Evolutionary conservation across 2,329 filamentous ascomycete genomes (phyloP), one percentile per base, ranked within the genome.

Genomic region (Chaetomium olivaceum): DNA sequence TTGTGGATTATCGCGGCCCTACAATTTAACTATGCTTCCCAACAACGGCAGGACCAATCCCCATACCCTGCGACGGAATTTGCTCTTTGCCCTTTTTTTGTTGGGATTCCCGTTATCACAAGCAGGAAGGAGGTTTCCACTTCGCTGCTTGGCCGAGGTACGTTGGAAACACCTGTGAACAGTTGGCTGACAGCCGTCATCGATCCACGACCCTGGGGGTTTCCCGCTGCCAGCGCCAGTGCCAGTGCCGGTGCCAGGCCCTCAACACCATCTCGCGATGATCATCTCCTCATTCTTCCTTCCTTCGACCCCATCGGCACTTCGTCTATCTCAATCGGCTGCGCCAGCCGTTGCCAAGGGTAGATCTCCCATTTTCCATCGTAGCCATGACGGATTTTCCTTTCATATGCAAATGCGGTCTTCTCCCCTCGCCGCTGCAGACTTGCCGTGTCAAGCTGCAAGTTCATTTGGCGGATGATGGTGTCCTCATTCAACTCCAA

Each of bases 81-180:
- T 21, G 9, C 12, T 8, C 19, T 16, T 43, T n/a, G 25, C 19
- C 11, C n/a, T 36, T 51, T 65, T 62, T 66, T 59, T 62, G 64
- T 66, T 66, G 64, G 64, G 64, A 62, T 60, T 57, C 29, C 12
- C 4, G 33, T 19, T 12, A 25, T 56, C 59, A 60, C 60, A 60
- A 51, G 59, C 43, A 39, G n/a, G 57, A 50, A 33, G 23, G 29
- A 27, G 39, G 52, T 58, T 61, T 58, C 64, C 59, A 62, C 60
- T 61, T 57, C 29, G 50, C 6, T 36, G 8, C 50, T 59, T 57
- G 50, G 56, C 64, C 60, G 56, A 66, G 56, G 60, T 16, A 56
- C 29, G 48, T 25, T 5, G 4, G 12, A 1, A n/a, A 2, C 59
- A 58, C n/a, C 52, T 65, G 58, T 3, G 3, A 1, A 9, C 63